These are phyloP conservation scores for Sherardia arvensis DNA, from an alignment of 257 asterid species.

Conservation along the genomic window DNA sequence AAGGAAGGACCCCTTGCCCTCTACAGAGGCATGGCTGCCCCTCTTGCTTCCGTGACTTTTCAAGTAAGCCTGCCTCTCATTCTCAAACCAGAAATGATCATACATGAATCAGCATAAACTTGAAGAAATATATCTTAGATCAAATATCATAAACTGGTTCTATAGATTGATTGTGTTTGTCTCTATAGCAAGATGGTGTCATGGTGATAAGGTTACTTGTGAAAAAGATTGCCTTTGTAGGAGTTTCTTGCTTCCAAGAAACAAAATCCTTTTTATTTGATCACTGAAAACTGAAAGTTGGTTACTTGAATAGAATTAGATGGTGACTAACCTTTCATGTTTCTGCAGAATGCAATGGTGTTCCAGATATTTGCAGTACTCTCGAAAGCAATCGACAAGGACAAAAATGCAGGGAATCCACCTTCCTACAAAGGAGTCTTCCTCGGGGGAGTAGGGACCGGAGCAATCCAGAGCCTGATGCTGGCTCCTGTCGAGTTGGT, in stretches of 20 bases:
- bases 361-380: conserved; percentile 60
- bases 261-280: not conserved
- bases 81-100: not conserved
- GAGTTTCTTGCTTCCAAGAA: conserved; percentile 11
- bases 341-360: conserved; percentile 61
- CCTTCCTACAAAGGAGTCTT: conserved; percentile 55
- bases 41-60: conserved; percentile 60
- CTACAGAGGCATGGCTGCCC: conserved; percentile 77
- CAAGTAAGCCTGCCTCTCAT: conserved; percentile 34
- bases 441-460: conserved; percentile 60
- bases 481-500: conserved; percentile 69
- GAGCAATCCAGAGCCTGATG: conserved; percentile 55
- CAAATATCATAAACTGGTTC: not conserved
- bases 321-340: conserved; percentile 8
- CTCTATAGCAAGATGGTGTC: not conserved
- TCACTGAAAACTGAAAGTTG: not conserved
- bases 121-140: too few relatives aligned
- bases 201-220: not conserved
- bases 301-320: not conserved
- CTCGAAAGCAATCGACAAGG: conserved; percentile 36
- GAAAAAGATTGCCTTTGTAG: not conserved
- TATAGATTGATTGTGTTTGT: not conserved
- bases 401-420: conserved; percentile 43
- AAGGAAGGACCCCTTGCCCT: conserved; percentile 56
- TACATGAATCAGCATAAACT: not conserved